Conservation (phyloP, 305 asterid genomes). For the Fraxinus velutina region DNA sequence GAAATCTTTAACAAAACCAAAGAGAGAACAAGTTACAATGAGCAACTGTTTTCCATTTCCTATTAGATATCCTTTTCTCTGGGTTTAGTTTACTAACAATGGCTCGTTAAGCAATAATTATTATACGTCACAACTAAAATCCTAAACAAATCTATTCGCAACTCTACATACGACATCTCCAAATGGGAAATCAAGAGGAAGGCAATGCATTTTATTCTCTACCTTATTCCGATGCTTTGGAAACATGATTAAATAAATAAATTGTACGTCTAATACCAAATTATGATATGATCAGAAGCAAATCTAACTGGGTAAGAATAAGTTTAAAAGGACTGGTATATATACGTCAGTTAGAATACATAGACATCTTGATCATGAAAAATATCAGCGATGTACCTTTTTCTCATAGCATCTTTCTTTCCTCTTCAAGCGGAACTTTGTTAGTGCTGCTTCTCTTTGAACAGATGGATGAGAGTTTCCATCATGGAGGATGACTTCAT, state of each 20-base stretch:
- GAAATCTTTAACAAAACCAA: neutral
- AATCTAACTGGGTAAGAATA: neutral
- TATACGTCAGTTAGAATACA: neutral
- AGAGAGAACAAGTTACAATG: neutral
- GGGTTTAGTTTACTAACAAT: neutral
- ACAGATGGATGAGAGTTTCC: slow-evolving; percentile 39
- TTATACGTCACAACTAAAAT: neutral
- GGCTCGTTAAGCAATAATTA: neutral
- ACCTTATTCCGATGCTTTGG: neutral
- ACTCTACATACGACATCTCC: neutral
- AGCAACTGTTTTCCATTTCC: neutral
- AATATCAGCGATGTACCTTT: slow-evolving; percentile 46
- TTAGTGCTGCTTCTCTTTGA: slow-evolving; percentile 75
- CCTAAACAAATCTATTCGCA: neutral
- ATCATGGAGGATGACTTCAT: slow-evolving; percentile 36
- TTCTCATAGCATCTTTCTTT: slow-evolving; percentile 85
- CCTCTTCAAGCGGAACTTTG: slow-evolving; percentile 73
- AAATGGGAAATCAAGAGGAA: neutral
- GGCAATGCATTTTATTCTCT: neutral
- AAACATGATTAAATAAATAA: neutral
- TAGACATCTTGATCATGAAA: neutral
- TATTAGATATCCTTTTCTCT: neutral
- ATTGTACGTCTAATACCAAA: neutral
- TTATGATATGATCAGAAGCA: neutral
- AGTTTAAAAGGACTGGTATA: neutral